phyloP scores from a whole-genome alignment of 768 basidiomycete genomes.

The Rhizopogon vesiculosus region DNA sequence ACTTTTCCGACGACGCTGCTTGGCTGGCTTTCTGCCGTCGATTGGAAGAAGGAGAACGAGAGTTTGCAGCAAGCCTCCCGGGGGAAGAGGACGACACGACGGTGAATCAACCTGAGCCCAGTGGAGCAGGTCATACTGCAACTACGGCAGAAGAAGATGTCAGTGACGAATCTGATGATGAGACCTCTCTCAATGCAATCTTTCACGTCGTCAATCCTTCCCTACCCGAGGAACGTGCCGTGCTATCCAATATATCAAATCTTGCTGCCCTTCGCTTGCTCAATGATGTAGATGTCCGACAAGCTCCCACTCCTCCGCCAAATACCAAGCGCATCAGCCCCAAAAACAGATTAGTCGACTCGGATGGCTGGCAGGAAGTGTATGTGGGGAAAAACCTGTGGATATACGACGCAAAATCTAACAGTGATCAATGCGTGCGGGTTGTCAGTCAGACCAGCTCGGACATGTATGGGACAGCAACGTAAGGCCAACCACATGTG shows the following conservation, averaged over 20 bases:
- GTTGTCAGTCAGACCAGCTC: slow-evolving; percentile 54
- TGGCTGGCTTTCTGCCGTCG: slow-evolving; percentile 53
- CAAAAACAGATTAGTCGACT: slow-evolving; percentile 57
- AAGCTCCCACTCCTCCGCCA: slow-evolving; percentile 41
- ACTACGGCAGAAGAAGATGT: slow-evolving; percentile 15
- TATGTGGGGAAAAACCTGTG: slow-evolving; percentile 67
- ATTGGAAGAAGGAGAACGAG: slow-evolving; percentile 54
- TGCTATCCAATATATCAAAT: slow-evolving; percentile 55
- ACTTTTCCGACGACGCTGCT: slow-evolving; percentile 62
- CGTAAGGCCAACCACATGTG: slow-evolving; percentile 41
- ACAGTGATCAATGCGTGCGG: slow-evolving; percentile 60
- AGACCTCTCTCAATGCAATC: slow-evolving; percentile 38
- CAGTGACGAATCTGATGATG: slow-evolving; percentile 24
- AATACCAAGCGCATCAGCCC: slow-evolving; percentile 43
- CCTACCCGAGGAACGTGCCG: slow-evolving; percentile 33
- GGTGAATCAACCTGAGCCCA: slow-evolving; percentile 13
- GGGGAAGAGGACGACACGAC: slow-evolving; percentile 18
- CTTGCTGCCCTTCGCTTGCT: slow-evolving; percentile 61
- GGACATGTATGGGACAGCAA: slow-evolving; percentile 73
- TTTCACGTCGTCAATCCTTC: slow-evolving; percentile 48
- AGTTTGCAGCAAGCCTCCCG: slow-evolving; percentile 32
- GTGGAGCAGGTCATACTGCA: slow-evolving; percentile 15
- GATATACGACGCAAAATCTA: slow-evolving; percentile 71
- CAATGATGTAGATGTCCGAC: slow-evolving; percentile 66
- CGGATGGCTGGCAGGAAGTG: slow-evolving; percentile 65